A percentile compares a stretch with the other conserved stretches of the same genome.
Evolutionary conservation across 768 basidiomycete species (phyloP).

Genomic region (Pulveroboletus sp.): DNA sequence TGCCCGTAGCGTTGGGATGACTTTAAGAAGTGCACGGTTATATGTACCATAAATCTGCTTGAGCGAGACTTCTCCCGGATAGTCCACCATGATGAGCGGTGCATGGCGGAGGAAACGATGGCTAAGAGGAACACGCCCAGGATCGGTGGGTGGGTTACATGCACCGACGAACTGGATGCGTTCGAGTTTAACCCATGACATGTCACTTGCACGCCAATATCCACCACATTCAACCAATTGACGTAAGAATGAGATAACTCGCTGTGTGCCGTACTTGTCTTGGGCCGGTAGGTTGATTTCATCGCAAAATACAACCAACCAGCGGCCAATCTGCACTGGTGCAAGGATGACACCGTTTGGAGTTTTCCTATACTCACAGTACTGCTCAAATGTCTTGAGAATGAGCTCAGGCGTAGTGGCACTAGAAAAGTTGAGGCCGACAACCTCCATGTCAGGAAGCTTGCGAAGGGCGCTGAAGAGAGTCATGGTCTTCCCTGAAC

Average conservation of each 20-base stretch:
- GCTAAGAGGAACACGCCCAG: conserved; percentile 96
- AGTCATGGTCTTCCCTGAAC: conserved; percentile 99
- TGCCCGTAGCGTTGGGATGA: conserved; percentile 86
- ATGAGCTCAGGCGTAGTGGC: conserved; percentile 98
- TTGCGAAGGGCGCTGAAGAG: conserved; percentile 96
- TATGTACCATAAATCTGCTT: conserved; percentile 99
- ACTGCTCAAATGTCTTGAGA: conserved; percentile 98
- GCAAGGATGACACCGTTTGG: conserved; percentile 96
- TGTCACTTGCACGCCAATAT: conserved; percentile 90
- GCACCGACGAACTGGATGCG: conserved; percentile 99
- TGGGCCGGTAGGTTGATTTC: conserved; percentile 97
- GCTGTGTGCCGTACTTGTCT: conserved; percentile 98
- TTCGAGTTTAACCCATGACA: conserved; percentile 96
- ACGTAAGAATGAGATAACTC: conserved; percentile 96
- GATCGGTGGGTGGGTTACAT: conserved; percentile 98
- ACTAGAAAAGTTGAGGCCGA: conserved; percentile 98
- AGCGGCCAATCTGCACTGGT: conserved; percentile 90
- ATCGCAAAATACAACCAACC: conserved; percentile 99
- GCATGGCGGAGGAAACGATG: conserved; percentile 98
- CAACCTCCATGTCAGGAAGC: conserved; percentile 97
- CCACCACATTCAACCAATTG: conserved; percentile 94
- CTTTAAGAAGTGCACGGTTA: conserved; percentile 92
- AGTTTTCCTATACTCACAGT: conserved; percentile 98
- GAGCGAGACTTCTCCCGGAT: conserved; percentile 93
- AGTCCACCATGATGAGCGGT: conserved; percentile 98